Base-by-base conservation (phyloP, 2,329 filamentous ascomycete species). In the Fusarium sacchari region DNA sequence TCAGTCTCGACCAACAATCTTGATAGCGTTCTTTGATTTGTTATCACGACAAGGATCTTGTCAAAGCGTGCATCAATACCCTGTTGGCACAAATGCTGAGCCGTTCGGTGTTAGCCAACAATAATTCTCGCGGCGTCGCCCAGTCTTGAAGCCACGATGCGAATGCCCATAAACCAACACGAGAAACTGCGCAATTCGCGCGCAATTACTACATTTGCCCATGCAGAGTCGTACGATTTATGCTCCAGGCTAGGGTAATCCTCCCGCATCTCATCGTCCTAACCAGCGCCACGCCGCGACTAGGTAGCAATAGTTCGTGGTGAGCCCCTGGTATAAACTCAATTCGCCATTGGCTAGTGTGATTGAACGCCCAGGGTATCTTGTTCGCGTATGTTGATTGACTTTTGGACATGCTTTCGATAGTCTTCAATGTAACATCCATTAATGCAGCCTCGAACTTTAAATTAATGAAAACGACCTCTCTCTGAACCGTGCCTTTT, bases 191-290 rank as follows among this genome's bases (percentile, higher is more conserved):
- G 14, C 13, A 28, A 10, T 17, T 39, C 32, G 24, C 50, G 7
- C 12, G 14, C 20, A 36, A 37, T 17, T 17, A 7, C 10, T 28
- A 4, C 7, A 46, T 52, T 36, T 52, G 26, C 15, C 37, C 49
- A 32, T 47, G n/a, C 22, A 43, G 15, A 49, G 40, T 58, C 67
- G 40, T 50, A 49, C 42, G 64, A 69, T 59, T 52, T 34, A 49
- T 47, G 24, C 24, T 39, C 15, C 9, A 44, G 15, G 57, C 57
- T 47, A 69, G 32, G 34, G 22, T 46, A 39, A 60, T 52, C 44
- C 34, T 49, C 40, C 65, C 50, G 28, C 46, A 34, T 34, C 36
- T 24, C 36, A 56, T 58, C 43, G 55, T 26, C n/a, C 47, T 26
- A 28, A 18, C 15, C 24, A 37, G 13, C 42, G 52, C 44, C 50